phyloP scores from a whole-genome alignment of 1,139 yeast species.

The Candida mesenterica region DNA sequence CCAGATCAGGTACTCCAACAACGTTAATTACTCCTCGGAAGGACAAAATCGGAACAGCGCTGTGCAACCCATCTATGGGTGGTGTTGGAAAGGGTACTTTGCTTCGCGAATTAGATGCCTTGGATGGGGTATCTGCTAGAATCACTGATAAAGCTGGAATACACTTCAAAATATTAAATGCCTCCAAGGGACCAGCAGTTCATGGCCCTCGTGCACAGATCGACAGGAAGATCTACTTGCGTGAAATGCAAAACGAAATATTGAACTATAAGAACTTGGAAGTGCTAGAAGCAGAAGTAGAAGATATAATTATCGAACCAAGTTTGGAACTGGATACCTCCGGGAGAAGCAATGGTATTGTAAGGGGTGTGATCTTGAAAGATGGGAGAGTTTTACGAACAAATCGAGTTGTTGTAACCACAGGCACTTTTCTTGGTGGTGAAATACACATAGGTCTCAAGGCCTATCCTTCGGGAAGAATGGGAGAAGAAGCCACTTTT shows the following conservation, averaged over 20 bases:
- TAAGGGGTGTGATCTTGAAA: constrained; percentile 70
- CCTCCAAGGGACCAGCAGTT: constrained; percentile 93
- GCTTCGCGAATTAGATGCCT: constrained; percentile 88
- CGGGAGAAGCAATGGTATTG: constrained; percentile 41
- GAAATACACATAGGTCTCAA: constrained; percentile 90
- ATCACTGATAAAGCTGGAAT: constrained; percentile 92
- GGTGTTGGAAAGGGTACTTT: constrained; percentile 98
- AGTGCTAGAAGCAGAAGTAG: constrained; percentile 73
- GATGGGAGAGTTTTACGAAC: constrained; percentile 64
- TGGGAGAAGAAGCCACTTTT: constrained; percentile 89
- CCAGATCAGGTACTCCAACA: constrained; percentile 75
- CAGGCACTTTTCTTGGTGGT: constrained; percentile 93
- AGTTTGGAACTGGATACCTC: constrained; percentile 13
- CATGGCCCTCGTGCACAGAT: constrained; percentile 99
- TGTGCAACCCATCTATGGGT: constrained; percentile 97
- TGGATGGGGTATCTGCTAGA: constrained; percentile 86
- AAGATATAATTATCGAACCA: constrained; percentile 74
- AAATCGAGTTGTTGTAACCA: constrained; percentile 77
- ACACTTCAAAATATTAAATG: constrained; percentile 82
- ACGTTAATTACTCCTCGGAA: constrained; percentile 75
- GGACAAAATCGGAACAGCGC: constrained; percentile 84
- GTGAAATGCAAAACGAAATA: constrained; percentile 75
- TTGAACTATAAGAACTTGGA: constrained; percentile 56
- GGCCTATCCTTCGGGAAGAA: constrained; percentile 84
- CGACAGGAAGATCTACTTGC: constrained; percentile 74